Evolutionary conservation across 2,329 filamentous ascomycete genomes (phyloP).

Genomic region (Cladosporium sphaerospermum): DNA sequence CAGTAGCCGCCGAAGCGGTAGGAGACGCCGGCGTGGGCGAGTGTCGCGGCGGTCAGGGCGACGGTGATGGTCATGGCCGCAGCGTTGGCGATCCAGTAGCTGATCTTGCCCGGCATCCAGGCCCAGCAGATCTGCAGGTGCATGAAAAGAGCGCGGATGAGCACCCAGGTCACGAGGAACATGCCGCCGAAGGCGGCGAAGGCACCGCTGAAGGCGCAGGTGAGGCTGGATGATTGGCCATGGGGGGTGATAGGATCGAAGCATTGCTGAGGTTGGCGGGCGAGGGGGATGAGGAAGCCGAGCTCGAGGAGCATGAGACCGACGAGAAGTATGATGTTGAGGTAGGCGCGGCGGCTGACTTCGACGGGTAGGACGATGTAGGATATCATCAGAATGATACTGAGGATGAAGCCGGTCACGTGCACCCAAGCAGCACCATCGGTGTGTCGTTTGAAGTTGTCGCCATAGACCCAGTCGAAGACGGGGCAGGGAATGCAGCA

Average conservation of each 20-base stretch:
- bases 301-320: slow-evolving; percentile 70
- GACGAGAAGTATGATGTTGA: slow-evolving; percentile 71
- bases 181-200: slow-evolving; percentile 74
- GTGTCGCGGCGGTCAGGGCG: slow-evolving; percentile 39
- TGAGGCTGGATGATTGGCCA: slow-evolving; percentile 65
- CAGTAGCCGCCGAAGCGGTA: slow-evolving; percentile 73
- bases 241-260: slow-evolving; percentile 79
- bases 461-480: slow-evolving; percentile 62
- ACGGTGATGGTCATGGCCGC: slow-evolving; percentile 26
- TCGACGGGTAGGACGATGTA: slow-evolving; percentile 71
- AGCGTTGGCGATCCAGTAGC: slow-evolving; percentile 28
- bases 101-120: slow-evolving; percentile 24
- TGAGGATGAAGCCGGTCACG: slow-evolving; percentile 63
- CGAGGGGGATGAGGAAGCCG: slow-evolving; percentile 77
- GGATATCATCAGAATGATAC: slow-evolving; percentile 66
- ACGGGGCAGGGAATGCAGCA: slow-evolving; percentile 85
- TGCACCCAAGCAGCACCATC: slow-evolving; percentile 73
- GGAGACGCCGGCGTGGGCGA: slow-evolving; percentile 31
- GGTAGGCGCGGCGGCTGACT: slow-evolving; percentile 76
- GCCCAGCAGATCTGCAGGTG: slow-evolving; percentile 36
- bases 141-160: slow-evolving; percentile 43
- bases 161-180: slow-evolving; percentile 73
- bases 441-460: slow-evolving; percentile 49
- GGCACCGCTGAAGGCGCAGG: slow-evolving; percentile 74
- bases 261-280: slow-evolving; percentile 66